Evolutionary conservation across 2,329 filamentous ascomycete species (phyloP), one percentile per base, ranked within the genome.

Genomic region (Didymella lethalis): DNA sequence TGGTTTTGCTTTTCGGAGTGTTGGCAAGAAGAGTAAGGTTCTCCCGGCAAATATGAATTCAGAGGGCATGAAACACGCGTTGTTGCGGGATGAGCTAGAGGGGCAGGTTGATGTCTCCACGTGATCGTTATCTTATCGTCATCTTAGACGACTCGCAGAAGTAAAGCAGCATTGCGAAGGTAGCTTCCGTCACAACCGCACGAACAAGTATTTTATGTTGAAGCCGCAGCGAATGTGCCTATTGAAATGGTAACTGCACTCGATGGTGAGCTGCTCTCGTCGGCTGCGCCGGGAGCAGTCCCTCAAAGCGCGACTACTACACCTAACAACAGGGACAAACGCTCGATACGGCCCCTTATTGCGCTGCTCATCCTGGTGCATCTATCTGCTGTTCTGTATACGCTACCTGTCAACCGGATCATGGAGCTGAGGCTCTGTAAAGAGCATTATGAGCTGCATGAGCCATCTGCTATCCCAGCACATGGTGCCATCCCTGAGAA

Each of bases 401-500:
- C 64, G n/a, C 69, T 78, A 18, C 75, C 75, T 1, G 62, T 78
- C 5, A 77, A 76, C 36, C 72, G 75, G 25, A 71, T 77, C 8
- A 68, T 77, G 47, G 75, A 78, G 56, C 48, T 69, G 20, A 66
- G 76, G 11, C 64, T 77, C 6, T 87, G 85, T 55, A 71, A 77
- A 25, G 81, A 83, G 20, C 80, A 84, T 67, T 87, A 86, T 64
- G 58, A 58, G 14, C 62, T 53, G 7, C 70, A 77, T 3, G 78
- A 84, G 10, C 80, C 80, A 1, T 70, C 73, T 0, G 58, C 64
- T 4, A 69, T 80, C 12, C 62, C 53, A 1, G 44, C 71, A 0
- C 76, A 78, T 50, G 81, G 80, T 4, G 71, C 71, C 23, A 72
- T 87, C 1, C 77, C 80, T 1, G 85, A 87, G 69, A 72, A 78